phyloP scores from a whole-genome alignment of 2,329 filamentous ascomycete species.

The Colletotrichum siamense region DNA sequence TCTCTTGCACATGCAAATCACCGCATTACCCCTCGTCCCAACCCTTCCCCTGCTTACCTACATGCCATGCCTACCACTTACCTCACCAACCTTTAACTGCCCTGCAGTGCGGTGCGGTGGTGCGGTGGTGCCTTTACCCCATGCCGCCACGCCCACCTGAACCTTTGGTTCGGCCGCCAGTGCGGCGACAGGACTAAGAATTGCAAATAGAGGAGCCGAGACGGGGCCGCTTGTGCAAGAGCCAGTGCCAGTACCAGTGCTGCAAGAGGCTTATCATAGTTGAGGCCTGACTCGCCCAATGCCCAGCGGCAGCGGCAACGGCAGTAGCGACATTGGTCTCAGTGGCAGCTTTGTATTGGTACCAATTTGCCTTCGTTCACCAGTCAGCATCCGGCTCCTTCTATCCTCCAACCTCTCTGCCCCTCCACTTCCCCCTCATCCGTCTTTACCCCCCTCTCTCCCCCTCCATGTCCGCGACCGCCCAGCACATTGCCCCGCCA shows the following conservation, averaged over 20 bases:
- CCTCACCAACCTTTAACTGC: not conserved
- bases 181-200: slow-evolving; percentile 4
- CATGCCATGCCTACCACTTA: not conserved
- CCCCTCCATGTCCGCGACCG: not conserved
- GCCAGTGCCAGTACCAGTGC: slow-evolving; percentile 1
- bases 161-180: slow-evolving; percentile 8
- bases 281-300: slow-evolving; percentile 23
- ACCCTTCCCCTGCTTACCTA: not conserved
- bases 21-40: slow-evolving; percentile 11
- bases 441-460: not conserved
- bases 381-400: not conserved
- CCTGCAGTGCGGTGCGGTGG: not conserved
- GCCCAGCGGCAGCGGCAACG: not conserved
- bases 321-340: not conserved
- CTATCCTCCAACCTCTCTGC: not conserved
- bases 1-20: slow-evolving; percentile 21
- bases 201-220: not conserved
- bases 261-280: slow-evolving; percentile 13
- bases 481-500: slow-evolving; percentile 9
- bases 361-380: not conserved
- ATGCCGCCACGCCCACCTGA: not conserved
- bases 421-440: not conserved
- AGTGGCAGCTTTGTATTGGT: not conserved
- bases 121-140: not conserved
- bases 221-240: slow-evolving; percentile 1